Base-by-base conservation (phyloP, 768 basidiomycete genomes). In the Termitomyces titanicus region DNA sequence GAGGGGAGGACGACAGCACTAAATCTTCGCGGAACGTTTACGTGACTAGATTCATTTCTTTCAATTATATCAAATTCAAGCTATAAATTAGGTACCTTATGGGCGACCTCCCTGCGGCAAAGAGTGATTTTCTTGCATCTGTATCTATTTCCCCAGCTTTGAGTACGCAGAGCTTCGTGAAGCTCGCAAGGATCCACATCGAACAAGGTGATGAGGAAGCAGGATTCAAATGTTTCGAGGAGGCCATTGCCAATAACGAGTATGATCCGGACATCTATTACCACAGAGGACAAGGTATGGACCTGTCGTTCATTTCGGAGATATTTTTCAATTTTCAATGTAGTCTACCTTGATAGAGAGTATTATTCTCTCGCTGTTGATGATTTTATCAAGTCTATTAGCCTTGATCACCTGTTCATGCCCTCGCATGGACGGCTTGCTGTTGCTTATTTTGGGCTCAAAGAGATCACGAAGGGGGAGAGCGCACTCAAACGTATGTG, bases 391-490 rank as follows among this genome's bases (percentile, higher is more conserved):
- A 87, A 90, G 68, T 95, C 94, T 17, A 89, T 86, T n/a, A 77
- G 83, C 53, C 79, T 98, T 35, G 97, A 99, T 65, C 77, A 85
- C 51, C 64, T 75, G 31, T 98, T 98, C 66, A 92, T 98, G 58
- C 98, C 97, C 78, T 91, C 88, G 57, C 96, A 98, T 63, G 95
- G 98, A 58, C 95, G 98, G 67, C 81, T 93, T 51, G 96, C 95
- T 1, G 94, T 98, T 24, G 97, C 96, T 34, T 89, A 93, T 69
- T 98, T 97, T 83, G 96, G 96, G 78, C 91, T 59, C 64, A 88
- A 7, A 84, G 81, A 24, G 86, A 85, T 60, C 38, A 39, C n/a
- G 18, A 50, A 37, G 25, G 88, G 88, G 64, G 94, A 96, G 92
- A 88, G 86, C 17, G 89, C 86, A 10, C 98, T 98, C 81, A 78